Base-by-base conservation (phyloP, 2,329 filamentous ascomycete genomes). In the Diplocarpon rosae region DNA sequence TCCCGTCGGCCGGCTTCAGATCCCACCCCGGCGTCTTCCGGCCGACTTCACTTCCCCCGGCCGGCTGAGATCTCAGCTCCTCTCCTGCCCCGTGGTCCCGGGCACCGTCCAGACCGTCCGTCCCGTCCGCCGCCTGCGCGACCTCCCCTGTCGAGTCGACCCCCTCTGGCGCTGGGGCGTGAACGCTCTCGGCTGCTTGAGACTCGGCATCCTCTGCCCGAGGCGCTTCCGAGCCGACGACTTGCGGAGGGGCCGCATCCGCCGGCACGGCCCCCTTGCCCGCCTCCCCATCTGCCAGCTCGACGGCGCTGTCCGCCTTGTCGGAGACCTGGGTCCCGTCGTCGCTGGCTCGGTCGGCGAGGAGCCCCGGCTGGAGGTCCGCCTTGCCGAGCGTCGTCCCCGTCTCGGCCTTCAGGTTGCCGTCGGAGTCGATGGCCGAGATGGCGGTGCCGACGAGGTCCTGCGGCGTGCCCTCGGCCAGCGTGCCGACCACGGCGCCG, bases 401-500 rank as follows among this genome's bases (percentile, higher is more conserved):
- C 38, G 74, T 70, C 24, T 71, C 67, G 46, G 75, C 72, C 30
- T 72, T 65, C 2, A 78, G 68, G 11, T 77, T 74, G 2, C 74
- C 74, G 52, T 76, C 69, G 10, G 66, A 65, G 63, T 77, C 77
- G 50, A 78, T 66, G 62, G 80, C 81, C 65, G 79, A 80, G 47
- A 78, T 71, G 14, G 79, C 74, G 50, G 78, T 80, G 50, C 80
- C 75, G 12, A 70, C 62, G 11, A 80, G 61, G 32, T 63, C 61
- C 45, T 63, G 62, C 50, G 68, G 51, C 24, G 66, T 50, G 5
- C 64, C 66, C 47, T 48, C 59, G 13, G 63, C 66, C 3, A 72
- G 70, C 44, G 68, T 69, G 40, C 72, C 72, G 40, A 75, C 61
- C 39, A 75, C 68, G 36, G 71, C 69, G 38, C 72, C 72, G 6